These are phyloP conservation scores for Sclerospora graminicola DNA, from an alignment of 352 stramenopile species.

Conservation along the genomic window DNA sequence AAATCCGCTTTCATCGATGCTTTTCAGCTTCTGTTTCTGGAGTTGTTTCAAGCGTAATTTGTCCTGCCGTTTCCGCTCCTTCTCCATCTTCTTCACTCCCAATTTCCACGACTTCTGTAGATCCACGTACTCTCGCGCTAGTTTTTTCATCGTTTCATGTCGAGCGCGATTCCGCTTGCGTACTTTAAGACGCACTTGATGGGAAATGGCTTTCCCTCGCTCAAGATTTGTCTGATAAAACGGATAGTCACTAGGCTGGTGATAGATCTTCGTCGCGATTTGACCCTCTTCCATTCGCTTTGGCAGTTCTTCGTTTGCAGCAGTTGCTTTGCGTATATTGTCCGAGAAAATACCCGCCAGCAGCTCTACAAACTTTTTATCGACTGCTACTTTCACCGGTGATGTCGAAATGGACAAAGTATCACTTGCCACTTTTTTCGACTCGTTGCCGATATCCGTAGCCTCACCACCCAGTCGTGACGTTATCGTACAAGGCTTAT, in stretches of 20 bases:
- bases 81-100: slow-evolving; percentile 82
- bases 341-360: slow-evolving; percentile 52
- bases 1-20: slow-evolving; percentile 14
- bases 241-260: slow-evolving; percentile 55
- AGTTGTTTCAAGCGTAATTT: slow-evolving; percentile 72
- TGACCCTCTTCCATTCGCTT: slow-evolving; percentile 38
- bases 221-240: slow-evolving; percentile 73
- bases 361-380: slow-evolving; percentile 51
- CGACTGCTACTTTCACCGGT: slow-evolving; percentile 45
- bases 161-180: slow-evolving; percentile 48
- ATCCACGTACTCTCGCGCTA: slow-evolving; percentile 72
- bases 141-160: slow-evolving; percentile 55
- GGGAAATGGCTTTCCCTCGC: slow-evolving; percentile 26
- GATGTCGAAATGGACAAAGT: slow-evolving; percentile 1
- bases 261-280: slow-evolving; percentile 54
- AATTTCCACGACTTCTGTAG: slow-evolving; percentile 75
- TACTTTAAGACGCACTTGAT: slow-evolving; percentile 56
- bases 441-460: not conserved
- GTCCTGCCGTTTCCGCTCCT: slow-evolving; percentile 78
- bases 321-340: slow-evolving; percentile 38
- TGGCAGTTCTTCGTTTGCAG: slow-evolving; percentile 47
- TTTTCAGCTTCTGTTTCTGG: slow-evolving; percentile 30
- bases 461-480: not conserved
- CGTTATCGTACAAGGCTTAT: not conserved
- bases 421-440: slow-evolving; percentile 1